A percentile compares a stretch with the other conserved stretches of the same genome.
phyloP scores from a whole-genome alignment of 148 eudicot genomes.

The Vaccinium myrtillus region DNA sequence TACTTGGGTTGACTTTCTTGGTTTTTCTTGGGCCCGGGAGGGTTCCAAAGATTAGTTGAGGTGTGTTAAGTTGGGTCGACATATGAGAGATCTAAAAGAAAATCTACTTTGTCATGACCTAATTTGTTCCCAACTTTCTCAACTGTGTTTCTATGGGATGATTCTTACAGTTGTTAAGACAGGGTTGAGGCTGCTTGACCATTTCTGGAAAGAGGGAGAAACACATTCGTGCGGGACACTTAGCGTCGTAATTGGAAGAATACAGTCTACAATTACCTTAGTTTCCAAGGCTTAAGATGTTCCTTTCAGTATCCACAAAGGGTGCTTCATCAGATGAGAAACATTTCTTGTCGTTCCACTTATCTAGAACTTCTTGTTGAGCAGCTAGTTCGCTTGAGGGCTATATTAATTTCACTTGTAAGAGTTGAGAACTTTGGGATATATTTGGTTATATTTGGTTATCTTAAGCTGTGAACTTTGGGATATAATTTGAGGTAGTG shows the following conservation, averaged over 20 bases:
- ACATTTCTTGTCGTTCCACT: background rate
- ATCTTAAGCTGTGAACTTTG: background rate
- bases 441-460: constrained; percentile 5
- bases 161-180: background rate
- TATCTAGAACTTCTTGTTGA: no score
- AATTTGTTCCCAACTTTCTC: background rate
- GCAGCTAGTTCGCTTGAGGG: background rate
- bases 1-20: no score
- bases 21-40: background rate
- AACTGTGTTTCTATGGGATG: background rate
- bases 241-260: background rate
- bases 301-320: background rate
- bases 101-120: background rate
- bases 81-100: background rate
- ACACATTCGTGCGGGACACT: background rate
- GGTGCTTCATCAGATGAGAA: background rate
- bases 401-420: background rate
- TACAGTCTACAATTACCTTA: background rate
- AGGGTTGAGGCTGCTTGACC: background rate
- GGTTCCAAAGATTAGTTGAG: background rate
- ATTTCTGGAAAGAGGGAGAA: background rate
- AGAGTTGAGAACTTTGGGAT: background rate
- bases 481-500: constrained; percentile 6
- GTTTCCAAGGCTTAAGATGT: background rate
- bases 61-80: background rate